Conservation (phyloP, 2,329 filamentous ascomycete species). For the Aureobasidium subglaciale region DNA sequence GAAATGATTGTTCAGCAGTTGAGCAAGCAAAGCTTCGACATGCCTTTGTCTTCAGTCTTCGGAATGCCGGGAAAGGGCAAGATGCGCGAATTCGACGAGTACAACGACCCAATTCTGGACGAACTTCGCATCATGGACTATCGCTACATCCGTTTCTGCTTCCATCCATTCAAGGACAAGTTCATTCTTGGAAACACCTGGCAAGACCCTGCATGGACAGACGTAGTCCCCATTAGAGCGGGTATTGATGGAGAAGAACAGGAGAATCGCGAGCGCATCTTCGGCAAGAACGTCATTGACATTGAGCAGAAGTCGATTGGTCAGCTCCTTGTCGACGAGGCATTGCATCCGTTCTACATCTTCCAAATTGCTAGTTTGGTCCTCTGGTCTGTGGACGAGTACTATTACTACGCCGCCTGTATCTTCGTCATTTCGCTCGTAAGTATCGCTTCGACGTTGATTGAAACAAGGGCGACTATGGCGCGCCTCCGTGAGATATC, state of each 20-base stretch:
- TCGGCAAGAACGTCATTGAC: conserved; percentile 84
- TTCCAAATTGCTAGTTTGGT: conserved; percentile 93
- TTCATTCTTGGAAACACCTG: conserved; percentile 82
- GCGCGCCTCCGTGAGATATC: conserved; percentile 83
- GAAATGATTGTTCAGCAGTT: conserved; percentile 77
- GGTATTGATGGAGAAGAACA: conserved; percentile 88
- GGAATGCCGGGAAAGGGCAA: conserved; percentile 54
- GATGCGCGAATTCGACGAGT: conserved; percentile 61
- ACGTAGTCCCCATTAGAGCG: conserved; percentile 63
- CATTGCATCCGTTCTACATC: conserved; percentile 95
- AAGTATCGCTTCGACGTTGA: conserved; percentile 80
- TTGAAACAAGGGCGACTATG: conserved; percentile 94
- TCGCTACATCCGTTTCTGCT: conserved; percentile 88
- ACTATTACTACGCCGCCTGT: conserved; percentile 94
- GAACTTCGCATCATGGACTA: conserved; percentile 78
- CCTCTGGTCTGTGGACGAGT: conserved; percentile 91
- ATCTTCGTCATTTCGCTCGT: conserved; percentile 93
- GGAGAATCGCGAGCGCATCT: conserved; percentile 72
- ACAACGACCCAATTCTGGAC: conserved; percentile 67
- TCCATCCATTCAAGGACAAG: conserved; percentile 80
- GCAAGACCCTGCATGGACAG: conserved; percentile 88
- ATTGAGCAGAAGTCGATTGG: conserved; percentile 82
- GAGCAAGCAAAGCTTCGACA: conserved; percentile 50
- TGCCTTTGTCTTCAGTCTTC: conserved; percentile 61
- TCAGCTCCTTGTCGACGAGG: conserved; percentile 86